Conservation (phyloP, 495 filamentous ascomycete species). For the Aspergillus nidulans region DNA sequence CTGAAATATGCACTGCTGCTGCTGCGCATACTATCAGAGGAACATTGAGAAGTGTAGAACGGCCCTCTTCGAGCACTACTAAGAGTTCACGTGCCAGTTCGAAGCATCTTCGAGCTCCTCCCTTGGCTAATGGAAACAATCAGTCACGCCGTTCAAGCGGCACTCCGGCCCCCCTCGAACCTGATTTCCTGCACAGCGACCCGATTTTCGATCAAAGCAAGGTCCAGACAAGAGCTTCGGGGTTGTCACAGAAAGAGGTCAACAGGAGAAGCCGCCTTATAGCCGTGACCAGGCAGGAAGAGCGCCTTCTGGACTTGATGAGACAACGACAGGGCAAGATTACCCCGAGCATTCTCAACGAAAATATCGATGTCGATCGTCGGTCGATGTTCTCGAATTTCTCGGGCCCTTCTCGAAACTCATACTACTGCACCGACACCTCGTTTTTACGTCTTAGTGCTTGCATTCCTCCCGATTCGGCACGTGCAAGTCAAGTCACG, state of each 20-base stretch:
- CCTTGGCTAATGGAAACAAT: constrained; percentile 18
- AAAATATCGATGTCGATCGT: constrained; percentile 31
- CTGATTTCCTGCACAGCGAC: constrained; percentile 24
- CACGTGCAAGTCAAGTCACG: constrained; percentile 26
- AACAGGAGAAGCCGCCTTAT: constrained; percentile 63
- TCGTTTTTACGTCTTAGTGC: constrained; percentile 45
- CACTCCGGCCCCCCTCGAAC: constrained; percentile 31
- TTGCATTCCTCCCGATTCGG: constrained; percentile 21
- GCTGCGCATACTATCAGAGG: constrained; percentile 33
- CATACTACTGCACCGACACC: constrained; percentile 36
- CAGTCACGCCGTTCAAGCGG: constrained; percentile 33
- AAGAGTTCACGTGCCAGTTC: constrained; percentile 24
- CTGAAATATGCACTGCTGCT: constrained; percentile 40
- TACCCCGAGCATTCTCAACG: constrained; percentile 64
- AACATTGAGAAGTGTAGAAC: constrained; percentile 26
- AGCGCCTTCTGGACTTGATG: constrained; percentile 76
- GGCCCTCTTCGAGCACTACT: constrained; percentile 27
- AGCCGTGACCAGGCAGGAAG: constrained; percentile 82
- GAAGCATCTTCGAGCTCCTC: constrained; percentile 18
- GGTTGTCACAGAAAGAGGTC: constrained; percentile 24
- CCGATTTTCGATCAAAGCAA: constrained; percentile 14
- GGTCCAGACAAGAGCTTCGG: neutral
- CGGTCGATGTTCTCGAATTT: constrained; percentile 30
- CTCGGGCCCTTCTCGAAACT: constrained; percentile 34
- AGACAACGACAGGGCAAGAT: constrained; percentile 72